Evolutionary conservation across 495 filamentous ascomycete species (phyloP).

Genomic region (Parachaetomium inaequale): DNA sequence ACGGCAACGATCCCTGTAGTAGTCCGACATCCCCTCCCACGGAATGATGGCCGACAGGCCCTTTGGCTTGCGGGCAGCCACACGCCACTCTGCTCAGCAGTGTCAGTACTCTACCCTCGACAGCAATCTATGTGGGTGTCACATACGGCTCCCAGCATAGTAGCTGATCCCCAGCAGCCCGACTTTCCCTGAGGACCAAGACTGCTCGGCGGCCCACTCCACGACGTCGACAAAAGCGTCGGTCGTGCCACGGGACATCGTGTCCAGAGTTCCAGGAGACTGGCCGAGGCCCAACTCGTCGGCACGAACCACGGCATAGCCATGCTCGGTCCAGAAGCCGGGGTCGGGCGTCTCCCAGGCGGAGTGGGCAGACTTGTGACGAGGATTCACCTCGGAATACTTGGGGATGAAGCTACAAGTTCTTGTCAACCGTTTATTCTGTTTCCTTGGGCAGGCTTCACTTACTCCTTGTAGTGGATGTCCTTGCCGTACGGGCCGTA

Average conservation of each 20-base stretch:
- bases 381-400: conserved; percentile 47
- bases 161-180: conserved; percentile 61
- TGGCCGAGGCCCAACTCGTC: conserved; percentile 60
- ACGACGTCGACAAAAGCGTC: conserved; percentile 61
- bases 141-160: conserved; percentile 49
- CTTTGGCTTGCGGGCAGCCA: conserved; percentile 57
- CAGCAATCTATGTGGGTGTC: too few species aligned
- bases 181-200: conserved; percentile 60
- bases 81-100: conserved; percentile 49
- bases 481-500: conserved; percentile 68
- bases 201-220: conserved; percentile 60
- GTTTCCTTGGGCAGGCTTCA: too few species aligned
- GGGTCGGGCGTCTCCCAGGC: conserved; percentile 65
- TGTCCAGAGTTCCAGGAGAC: conserved; percentile 55
- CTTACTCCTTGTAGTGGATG: conserved; percentile 42
- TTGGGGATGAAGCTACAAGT: conserved; percentile 38
- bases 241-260: conserved; percentile 56
- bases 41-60: conserved; percentile 58
- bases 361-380: conserved; percentile 50
- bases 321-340: conserved; percentile 57
- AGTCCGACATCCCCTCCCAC: conserved; percentile 69
- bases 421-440: neutral
- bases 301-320: conserved; percentile 58
- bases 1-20: conserved; percentile 59
- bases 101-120: too few species aligned